phyloP scores from a whole-genome alignment of 73 alveolate species.

The Breviolum minutum region DNA sequence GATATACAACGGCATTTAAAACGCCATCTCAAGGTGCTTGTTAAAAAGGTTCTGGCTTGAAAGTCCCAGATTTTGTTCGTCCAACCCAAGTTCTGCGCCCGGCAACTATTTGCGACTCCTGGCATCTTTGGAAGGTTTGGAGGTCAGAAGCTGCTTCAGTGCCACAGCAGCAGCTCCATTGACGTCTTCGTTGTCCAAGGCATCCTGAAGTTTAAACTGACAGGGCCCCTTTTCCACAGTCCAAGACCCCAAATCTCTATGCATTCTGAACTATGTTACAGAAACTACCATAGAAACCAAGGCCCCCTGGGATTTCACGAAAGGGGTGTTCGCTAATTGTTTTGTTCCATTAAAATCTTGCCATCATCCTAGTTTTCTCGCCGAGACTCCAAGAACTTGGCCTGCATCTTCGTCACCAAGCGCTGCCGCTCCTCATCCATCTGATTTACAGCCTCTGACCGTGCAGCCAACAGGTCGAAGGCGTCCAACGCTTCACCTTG shows the following conservation, averaged over 20 bases:
- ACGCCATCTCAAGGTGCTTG: no score
- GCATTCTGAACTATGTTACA: no score
- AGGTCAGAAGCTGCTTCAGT: slow-evolving; percentile 24
- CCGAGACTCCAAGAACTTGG: slow-evolving; percentile 48
- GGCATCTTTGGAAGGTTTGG: background rate
- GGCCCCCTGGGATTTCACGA: background rate
- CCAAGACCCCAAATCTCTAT: background rate
- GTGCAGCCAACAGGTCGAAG: slow-evolving; percentile 60
- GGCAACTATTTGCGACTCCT: background rate
- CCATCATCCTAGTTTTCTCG: no score
- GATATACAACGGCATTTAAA: no score
- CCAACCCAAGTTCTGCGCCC: background rate
- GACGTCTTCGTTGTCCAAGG: slow-evolving; percentile 49
- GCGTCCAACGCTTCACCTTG: slow-evolving; percentile 40
- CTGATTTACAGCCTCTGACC: slow-evolving; percentile 29
- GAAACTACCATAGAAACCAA: no score
- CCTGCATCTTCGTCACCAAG: slow-evolving; percentile 47
- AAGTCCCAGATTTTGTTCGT: no score
- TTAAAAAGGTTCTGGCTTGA: no score
- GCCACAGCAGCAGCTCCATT: slow-evolving; percentile 77
- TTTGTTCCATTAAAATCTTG: no score
- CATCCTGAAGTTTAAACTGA: background rate
- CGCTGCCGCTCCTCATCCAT: slow-evolving; percentile 71
- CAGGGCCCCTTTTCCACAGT: background rate
- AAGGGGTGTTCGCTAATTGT: background rate